Evolutionary conservation across 306 rosid genomes (phyloP).

Genomic region (Prunus padus): DNA sequence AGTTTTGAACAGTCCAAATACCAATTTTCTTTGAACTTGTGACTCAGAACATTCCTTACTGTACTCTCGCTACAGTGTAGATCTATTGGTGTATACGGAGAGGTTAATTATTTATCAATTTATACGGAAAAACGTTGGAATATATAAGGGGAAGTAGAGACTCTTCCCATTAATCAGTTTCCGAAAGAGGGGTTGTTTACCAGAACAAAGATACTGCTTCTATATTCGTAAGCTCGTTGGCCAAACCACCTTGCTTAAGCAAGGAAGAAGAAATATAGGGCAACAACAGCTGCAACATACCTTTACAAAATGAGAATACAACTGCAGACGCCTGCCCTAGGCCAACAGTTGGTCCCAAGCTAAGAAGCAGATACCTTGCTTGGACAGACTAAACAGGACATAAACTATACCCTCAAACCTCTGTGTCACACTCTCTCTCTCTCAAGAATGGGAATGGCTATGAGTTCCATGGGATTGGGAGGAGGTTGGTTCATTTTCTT

Average conservation of each 20-base stretch:
- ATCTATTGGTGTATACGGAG: background rate
- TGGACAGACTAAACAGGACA: constrained; percentile 22
- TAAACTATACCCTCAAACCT: constrained; percentile 15
- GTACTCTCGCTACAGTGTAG: background rate
- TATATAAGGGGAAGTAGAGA: background rate
- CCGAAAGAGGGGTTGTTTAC: background rate
- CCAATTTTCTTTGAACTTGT: too few relatives aligned
- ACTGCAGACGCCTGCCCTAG: constrained; percentile 10
- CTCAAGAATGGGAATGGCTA: constrained; percentile 45
- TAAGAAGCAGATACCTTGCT: constrained; percentile 60
- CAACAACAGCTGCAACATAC: background rate
- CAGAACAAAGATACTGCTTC: background rate
- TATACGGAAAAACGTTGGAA: too few relatives aligned
- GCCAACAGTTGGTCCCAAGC: constrained; percentile 33
- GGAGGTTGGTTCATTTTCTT: constrained; percentile 31
- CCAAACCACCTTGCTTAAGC: background rate
- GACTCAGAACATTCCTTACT: background rate
- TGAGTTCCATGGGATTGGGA: constrained; percentile 51
- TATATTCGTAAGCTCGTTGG: too few relatives aligned
- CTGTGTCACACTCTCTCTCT: constrained; percentile 7
- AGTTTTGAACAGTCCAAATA: background rate
- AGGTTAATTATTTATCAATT: background rate
- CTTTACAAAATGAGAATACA: background rate
- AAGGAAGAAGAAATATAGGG: background rate
- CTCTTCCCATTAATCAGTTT: background rate